These are phyloP conservation scores for Fistulina hepatica DNA, from an alignment of 1,284 basidiomycete genomes.

Conservation along the genomic window DNA sequence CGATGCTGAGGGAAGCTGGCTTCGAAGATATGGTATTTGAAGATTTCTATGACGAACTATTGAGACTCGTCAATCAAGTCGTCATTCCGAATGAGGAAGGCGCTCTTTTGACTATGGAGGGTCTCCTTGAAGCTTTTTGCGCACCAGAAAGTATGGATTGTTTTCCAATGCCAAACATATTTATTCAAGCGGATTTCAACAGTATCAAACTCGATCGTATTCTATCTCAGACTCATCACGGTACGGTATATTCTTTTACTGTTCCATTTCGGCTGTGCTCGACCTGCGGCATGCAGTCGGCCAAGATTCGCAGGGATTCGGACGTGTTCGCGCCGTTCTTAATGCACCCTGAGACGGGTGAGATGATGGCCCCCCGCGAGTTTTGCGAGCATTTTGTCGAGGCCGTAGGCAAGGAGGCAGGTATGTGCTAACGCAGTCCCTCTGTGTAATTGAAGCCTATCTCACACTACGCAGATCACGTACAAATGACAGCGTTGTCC, in stretches of 20 bases:
- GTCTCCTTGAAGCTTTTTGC: neutral
- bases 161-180: neutral
- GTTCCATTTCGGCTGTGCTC: no score
- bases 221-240: neutral
- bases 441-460: no score
- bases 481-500: neutral
- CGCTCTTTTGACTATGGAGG: neutral
- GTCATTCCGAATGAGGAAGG: neutral
- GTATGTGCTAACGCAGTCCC: no score
- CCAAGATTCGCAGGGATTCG: neutral
- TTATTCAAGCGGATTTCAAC: neutral
- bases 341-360: neutral
- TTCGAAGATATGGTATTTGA: neutral
- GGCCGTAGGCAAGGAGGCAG: neutral
- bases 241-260: no score
- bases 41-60: neutral
- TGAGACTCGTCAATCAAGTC: neutral
- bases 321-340: constrained; percentile 1
- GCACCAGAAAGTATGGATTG: neutral
- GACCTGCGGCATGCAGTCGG: no score
- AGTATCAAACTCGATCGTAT: neutral
- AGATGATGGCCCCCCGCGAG: neutral
- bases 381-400: neutral
- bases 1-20: neutral
- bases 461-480: neutral